Percentiles rank a stretch among this genome's conserved stretches.
Evolutionary conservation across 73 alveolate genomes (phyloP).

Genomic region (Paramecium sexaurelia): DNA sequence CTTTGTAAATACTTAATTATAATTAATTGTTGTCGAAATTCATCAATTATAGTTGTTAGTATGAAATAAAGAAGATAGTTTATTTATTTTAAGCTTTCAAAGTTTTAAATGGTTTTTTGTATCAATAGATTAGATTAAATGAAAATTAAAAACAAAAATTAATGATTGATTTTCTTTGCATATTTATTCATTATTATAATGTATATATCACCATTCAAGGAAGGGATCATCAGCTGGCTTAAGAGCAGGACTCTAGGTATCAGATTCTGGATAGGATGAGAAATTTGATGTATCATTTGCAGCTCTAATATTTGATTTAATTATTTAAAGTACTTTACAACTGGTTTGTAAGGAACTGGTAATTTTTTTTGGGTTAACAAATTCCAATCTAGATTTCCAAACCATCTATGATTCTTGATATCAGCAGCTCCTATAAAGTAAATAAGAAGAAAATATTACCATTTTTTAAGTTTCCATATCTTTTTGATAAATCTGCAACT

Average conservation of each 20-base stretch:
- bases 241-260: conserved; percentile 80
- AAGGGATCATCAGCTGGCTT: conserved; percentile 89
- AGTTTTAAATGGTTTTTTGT: not conserved
- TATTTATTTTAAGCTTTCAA: too few relatives aligned
- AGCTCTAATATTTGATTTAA: too few relatives aligned
- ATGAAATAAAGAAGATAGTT: too few relatives aligned
- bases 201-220: conserved; percentile 78
- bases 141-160: not conserved
- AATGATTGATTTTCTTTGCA: not conserved
- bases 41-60: too few relatives aligned
- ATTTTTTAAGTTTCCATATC: conserved; percentile 87
- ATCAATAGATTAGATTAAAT: not conserved
- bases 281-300: conserved; percentile 80
- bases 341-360: conserved; percentile 84
- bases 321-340: conserved; percentile 71
- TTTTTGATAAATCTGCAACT: conserved; percentile 83
- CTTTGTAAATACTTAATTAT: too few relatives aligned
- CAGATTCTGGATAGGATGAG: conserved; percentile 87
- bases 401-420: conserved; percentile 83
- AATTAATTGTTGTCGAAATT: too few relatives aligned
- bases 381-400: conserved; percentile 84
- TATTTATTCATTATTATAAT: not conserved
- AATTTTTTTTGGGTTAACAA: conserved; percentile 70
- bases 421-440: conserved; percentile 70
- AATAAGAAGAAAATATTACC: conserved; percentile 63